Percentiles rank a stretch among this genome's conserved stretches.
Evolutionary conservation across 2,329 filamentous ascomycete genomes (phyloP).

Genomic region (Arthroderma uncinatum): DNA sequence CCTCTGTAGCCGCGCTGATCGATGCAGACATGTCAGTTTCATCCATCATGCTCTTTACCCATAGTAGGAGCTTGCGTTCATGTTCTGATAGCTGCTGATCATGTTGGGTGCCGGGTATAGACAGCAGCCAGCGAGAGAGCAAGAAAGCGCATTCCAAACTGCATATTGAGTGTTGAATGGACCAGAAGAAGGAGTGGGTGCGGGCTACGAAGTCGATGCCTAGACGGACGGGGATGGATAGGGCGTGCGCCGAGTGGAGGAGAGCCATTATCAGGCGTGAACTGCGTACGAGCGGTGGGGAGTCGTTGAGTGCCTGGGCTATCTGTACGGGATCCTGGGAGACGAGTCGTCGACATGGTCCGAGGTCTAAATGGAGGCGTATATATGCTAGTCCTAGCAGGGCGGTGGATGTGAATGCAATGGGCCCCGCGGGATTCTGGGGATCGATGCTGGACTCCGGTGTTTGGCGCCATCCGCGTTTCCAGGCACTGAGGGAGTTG

Average conservation of each 20-base stretch:
- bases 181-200: slow-evolving; percentile 46
- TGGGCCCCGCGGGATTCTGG: slow-evolving; percentile 41
- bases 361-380: slow-evolving; percentile 38
- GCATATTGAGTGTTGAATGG: slow-evolving; percentile 45
- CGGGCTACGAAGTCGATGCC: slow-evolving; percentile 44
- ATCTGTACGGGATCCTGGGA: slow-evolving; percentile 39
- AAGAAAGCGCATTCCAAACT: slow-evolving; percentile 44
- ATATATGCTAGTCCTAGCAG: slow-evolving; percentile 40
- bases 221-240: slow-evolving; percentile 44
- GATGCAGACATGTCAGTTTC: slow-evolving; percentile 39
- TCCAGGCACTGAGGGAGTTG: slow-evolving; percentile 41
- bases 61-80: slow-evolving; percentile 37
- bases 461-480: slow-evolving; percentile 42
- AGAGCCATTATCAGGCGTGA: slow-evolving; percentile 41
- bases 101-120: slow-evolving; percentile 33
- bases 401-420: slow-evolving; percentile 43
- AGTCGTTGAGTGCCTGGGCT: slow-evolving; percentile 35
- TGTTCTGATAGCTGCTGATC: slow-evolving; percentile 37
- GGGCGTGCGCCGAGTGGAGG: slow-evolving; percentile 43
- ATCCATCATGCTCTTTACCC: slow-evolving; percentile 41
- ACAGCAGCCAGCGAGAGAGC: slow-evolving; percentile 37
- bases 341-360: slow-evolving; percentile 38
- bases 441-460: slow-evolving; percentile 46
- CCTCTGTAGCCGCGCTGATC: slow-evolving; percentile 28
- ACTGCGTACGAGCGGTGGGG: slow-evolving; percentile 34